These are phyloP conservation scores for Clavispora santaluciae DNA, from an alignment of 805 yeast species.

Conservation along the genomic window DNA sequence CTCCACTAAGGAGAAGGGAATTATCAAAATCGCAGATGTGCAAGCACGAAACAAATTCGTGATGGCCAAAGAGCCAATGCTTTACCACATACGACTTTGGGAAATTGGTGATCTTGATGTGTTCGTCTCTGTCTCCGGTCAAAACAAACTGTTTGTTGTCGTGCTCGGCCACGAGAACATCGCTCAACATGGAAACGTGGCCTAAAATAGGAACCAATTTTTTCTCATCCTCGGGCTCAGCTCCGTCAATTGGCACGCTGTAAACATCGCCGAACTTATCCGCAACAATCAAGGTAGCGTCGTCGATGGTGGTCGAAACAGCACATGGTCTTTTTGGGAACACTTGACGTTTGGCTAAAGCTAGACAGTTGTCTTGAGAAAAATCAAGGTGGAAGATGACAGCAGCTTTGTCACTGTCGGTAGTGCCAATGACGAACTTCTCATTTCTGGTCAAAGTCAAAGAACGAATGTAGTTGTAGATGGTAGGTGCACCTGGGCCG, in stretches of 20 bases:
- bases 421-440: conserved; percentile 55
- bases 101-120: conserved; percentile 74
- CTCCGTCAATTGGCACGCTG: conserved; percentile 41
- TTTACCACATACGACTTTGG: conserved; percentile 78
- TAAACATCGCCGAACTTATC: conserved; percentile 98
- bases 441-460: conserved; percentile 50
- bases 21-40: conserved; percentile 49
- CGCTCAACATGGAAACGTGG: conserved; percentile 96
- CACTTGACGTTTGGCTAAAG: conserved; percentile 60
- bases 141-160: conserved; percentile 51
- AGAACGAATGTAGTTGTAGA: conserved; percentile 64
- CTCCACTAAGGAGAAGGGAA: conserved; percentile 67
- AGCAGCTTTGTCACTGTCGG: conserved; percentile 81
- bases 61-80: conserved; percentile 82
- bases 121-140: conserved; percentile 94
- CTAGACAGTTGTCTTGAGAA: conserved; percentile 39
- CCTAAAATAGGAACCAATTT: conserved; percentile 70
- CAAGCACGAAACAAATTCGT: conserved; percentile 71
- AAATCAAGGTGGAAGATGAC: conserved; percentile 50
- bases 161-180: conserved; percentile 43
- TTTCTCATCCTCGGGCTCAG: conserved; percentile 38
- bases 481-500: conserved; percentile 62
- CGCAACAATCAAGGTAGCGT: conserved; percentile 58
- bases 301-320: conserved; percentile 52
- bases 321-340: conserved; percentile 94